Evolutionary conservation across 2,329 filamentous ascomycete species (phyloP).

Genomic region (Didymella exigua): DNA sequence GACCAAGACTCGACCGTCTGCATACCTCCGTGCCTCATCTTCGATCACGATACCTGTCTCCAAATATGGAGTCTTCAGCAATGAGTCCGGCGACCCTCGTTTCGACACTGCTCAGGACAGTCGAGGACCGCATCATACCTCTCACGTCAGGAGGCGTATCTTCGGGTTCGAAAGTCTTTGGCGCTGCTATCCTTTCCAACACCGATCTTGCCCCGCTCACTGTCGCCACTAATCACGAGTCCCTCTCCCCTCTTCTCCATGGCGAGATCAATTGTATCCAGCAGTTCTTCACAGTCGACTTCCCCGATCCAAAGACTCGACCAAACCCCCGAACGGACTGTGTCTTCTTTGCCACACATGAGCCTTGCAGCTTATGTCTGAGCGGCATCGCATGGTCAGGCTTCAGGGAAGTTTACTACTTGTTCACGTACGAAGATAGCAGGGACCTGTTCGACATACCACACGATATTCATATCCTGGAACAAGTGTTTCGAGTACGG

Average conservation of each 20-base stretch:
- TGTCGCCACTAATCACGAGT: slow-evolving; percentile 63
- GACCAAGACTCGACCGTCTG: not conserved
- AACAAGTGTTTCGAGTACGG: slow-evolving; percentile 61
- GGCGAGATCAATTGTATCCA: slow-evolving; percentile 68
- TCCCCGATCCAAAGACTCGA: slow-evolving; percentile 37
- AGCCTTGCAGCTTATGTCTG: slow-evolving; percentile 64
- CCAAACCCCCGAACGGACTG: slow-evolving; percentile 56
- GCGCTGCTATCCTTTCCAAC: slow-evolving; percentile 60
- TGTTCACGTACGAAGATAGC: slow-evolving; percentile 66
- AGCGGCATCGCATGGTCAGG: slow-evolving; percentile 65
- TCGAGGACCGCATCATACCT: slow-evolving; percentile 57
- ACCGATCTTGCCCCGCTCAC: slow-evolving; percentile 52
- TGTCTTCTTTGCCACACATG: slow-evolving; percentile 64
- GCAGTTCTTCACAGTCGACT: slow-evolving; percentile 56
- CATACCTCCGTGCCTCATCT: not conserved
- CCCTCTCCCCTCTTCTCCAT: slow-evolving; percentile 61
- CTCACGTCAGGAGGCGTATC: slow-evolving; percentile 58
- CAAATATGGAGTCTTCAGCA: not conserved
- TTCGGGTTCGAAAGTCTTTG: slow-evolving; percentile 63
- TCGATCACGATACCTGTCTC: not conserved
- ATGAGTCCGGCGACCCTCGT: not conserved
- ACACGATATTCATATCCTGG: slow-evolving; percentile 63
- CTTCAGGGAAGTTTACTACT: slow-evolving; percentile 62
- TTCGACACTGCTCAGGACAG: not conserved
- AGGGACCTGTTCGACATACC: slow-evolving; percentile 62